Percentiles rank a stretch among this genome's conserved stretches.
Evolutionary conservation across 306 rosid species (phyloP).

Genomic region (Malus sylvestris): DNA sequence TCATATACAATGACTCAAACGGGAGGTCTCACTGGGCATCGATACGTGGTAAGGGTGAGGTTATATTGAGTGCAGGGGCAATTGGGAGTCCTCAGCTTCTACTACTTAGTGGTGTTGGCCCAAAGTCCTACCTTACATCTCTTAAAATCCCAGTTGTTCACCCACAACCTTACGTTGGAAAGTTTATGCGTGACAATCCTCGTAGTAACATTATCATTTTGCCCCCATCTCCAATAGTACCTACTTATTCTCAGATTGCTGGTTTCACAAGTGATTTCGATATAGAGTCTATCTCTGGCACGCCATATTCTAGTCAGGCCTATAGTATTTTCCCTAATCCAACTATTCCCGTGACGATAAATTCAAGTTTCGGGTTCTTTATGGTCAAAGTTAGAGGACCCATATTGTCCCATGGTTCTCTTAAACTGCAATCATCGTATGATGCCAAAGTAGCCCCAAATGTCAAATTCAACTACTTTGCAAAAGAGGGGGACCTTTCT

Average conservation of each 20-base stretch:
- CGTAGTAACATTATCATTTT: constrained; percentile 5
- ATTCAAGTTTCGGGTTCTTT: background rate
- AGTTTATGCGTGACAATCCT: constrained; percentile 26
- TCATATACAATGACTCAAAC: background rate
- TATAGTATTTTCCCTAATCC: background rate
- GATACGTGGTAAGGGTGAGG: constrained; percentile 11
- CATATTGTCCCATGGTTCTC: background rate
- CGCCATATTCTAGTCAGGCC: background rate
- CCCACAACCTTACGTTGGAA: constrained; percentile 7
- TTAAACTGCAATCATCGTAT: background rate
- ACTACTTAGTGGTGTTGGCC: constrained; percentile 16
- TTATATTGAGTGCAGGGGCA: constrained; percentile 19
- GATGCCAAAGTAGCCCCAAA: constrained; percentile 1
- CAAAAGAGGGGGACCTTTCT: background rate
- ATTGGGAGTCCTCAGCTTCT: constrained; percentile 29
- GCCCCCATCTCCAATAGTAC: background rate
- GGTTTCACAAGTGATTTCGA: background rate
- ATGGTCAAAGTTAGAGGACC: background rate
- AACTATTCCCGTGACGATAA: background rate
- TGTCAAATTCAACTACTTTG: constrained; percentile 5
- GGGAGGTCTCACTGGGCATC: constrained; percentile 6
- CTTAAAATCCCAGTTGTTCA: constrained; percentile 8
- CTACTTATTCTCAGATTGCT: background rate
- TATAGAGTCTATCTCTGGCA: background rate
- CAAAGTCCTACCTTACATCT: constrained; percentile 16